These are phyloP conservation scores for Rhizophora apiculata DNA, from an alignment of 345 rosid genomes.

Conservation along the genomic window DNA sequence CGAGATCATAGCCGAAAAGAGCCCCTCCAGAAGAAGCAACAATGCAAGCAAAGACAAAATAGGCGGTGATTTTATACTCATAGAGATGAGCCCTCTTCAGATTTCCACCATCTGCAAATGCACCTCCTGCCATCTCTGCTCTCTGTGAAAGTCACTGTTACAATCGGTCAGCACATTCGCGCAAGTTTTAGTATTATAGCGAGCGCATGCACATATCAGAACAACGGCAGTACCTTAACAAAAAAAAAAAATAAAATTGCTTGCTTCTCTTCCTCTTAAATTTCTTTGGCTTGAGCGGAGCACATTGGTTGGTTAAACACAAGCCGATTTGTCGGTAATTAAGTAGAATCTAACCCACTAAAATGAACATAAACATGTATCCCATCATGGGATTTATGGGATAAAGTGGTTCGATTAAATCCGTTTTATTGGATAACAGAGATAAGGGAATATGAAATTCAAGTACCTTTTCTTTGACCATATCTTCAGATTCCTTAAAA, in stretches of 20 bases:
- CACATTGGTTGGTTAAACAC: too few species aligned
- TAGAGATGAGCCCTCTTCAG: constrained; percentile 67
- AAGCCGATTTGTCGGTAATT: too few species aligned
- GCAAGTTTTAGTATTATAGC: too few species aligned
- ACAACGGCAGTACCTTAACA: too few species aligned
- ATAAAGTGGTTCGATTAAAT: background rate
- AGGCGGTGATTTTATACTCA: constrained; percentile 54
- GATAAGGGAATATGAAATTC: too few species aligned
- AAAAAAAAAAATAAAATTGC: too few species aligned
- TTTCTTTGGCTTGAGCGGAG: too few species aligned
- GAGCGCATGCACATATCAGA: too few species aligned
- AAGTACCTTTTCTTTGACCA: background rate
- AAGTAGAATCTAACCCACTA: too few species aligned
- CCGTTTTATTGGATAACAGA: background rate
- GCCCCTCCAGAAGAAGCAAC: constrained; percentile 70
- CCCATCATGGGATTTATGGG: background rate
- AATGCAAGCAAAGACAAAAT: constrained; percentile 57
- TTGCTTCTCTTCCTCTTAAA: too few species aligned
- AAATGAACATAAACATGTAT: background rate
- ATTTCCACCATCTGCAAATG: constrained; percentile 32
- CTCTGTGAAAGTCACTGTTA: background rate
- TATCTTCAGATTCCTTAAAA: too few species aligned
- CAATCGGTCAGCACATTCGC: too few species aligned
- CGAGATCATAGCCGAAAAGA: constrained; percentile 82
- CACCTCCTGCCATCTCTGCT: constrained; percentile 63